phyloP scores from a whole-genome alignment of 331 rosid species.

The Acacia pycnantha region DNA sequence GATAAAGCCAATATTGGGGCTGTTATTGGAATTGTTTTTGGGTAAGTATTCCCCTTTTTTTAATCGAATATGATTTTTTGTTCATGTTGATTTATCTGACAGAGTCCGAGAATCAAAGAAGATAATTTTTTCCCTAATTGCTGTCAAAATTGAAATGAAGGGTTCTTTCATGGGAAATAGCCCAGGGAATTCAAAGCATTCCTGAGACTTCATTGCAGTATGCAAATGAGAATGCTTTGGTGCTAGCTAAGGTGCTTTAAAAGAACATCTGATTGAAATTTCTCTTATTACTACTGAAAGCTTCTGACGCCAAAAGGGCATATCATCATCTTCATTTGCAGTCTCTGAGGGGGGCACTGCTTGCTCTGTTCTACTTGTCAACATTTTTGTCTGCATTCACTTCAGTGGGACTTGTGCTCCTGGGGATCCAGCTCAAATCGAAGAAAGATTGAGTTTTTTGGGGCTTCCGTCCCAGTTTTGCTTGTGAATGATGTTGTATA shows the following conservation, averaged over 20 bases:
- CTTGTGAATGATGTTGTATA: constrained; percentile 30
- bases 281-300: neutral
- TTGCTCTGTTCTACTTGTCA: constrained; percentile 65
- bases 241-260: constrained; percentile 76
- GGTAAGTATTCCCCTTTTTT: constrained; percentile 34
- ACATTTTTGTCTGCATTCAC: constrained; percentile 65
- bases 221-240: constrained; percentile 86
- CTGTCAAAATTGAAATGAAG: constrained; percentile 36
- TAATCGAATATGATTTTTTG: neutral
- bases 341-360: constrained; percentile 84
- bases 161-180: constrained; percentile 83
- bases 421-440: constrained; percentile 74
- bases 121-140: constrained; percentile 18
- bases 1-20: constrained; percentile 77
- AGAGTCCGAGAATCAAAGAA: constrained; percentile 8
- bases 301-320: constrained; percentile 20
- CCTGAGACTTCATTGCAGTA: constrained; percentile 79
- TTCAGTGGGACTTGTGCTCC: constrained; percentile 69
- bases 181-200: constrained; percentile 74
- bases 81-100: neutral
- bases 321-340: constrained; percentile 36
- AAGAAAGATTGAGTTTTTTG: constrained; percentile 49
- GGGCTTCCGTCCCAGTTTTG: constrained; percentile 20
- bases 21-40: constrained; percentile 48
- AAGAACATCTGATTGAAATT: constrained; percentile 19